Evolutionary conservation across 2,329 filamentous ascomycete species (phyloP), one percentile per base, ranked within the genome.

Genomic region (Aureobasidium sp.): DNA sequence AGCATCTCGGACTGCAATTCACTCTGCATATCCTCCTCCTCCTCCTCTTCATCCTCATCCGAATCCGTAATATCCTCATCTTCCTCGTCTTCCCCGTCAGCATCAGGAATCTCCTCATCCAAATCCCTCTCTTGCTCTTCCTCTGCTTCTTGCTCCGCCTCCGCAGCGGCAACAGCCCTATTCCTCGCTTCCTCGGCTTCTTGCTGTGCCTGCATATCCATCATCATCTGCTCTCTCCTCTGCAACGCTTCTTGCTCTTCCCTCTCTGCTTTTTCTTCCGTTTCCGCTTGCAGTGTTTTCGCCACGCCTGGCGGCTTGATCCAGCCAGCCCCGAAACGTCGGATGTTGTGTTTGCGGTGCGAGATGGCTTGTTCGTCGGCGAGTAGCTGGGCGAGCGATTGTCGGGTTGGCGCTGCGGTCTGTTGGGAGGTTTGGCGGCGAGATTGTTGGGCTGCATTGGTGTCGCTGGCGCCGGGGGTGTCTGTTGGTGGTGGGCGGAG

Each of bases 211-310:
- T 88, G 88, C 47, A 95, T 80, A 70, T 95, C 90, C 69, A 89
- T 82, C 62, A 87, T 84, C 5, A 87, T 76, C 68, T 85, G 82
- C 72, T 92, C 89, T 33, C 88, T 80, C 24, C 88, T 80, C 72
- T 90, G 77, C 2, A 88, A 83, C 70, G 89, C 86, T 65, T 89
- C 84, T 64, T 92, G 89, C 74, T 99, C 94, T 71, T 93, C 88
- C 61, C 89, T 83, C 77, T 99, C 94, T 12, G 89, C 84, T 67
- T 87, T 85, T 77, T 99, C 94, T 75, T 99, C 94, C 45, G 89
- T 87, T 76, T 91, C 84, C 65, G 95, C 91, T 71, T 95, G 87
- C 63, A 96, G 84, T 1, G 93, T 96, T 79, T 97, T 99, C 62
- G 85, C 74, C 61, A 96, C 82, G 8, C 93, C 94, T 0, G 91